These are phyloP conservation scores for Logfia minima DNA, from an alignment of 129 eudicot genomes.

Conservation along the genomic window DNA sequence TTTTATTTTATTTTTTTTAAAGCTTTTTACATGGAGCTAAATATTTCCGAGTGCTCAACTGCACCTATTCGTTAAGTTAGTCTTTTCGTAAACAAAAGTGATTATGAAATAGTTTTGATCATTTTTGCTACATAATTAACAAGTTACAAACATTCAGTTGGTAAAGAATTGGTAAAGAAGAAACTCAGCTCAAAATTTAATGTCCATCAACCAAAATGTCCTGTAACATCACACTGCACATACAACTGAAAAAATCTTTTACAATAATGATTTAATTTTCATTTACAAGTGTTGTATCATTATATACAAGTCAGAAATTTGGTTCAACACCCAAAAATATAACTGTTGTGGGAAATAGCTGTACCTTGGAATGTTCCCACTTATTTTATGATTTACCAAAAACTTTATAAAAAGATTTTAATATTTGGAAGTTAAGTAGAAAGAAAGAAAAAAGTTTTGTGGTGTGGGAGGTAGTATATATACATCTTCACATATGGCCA, in stretches of 20 bases:
- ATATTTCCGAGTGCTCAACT: too few species aligned
- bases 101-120: too few species aligned
- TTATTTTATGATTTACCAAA: background rate
- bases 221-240: background rate
- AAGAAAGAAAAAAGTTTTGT: background rate
- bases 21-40: too few species aligned
- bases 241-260: background rate
- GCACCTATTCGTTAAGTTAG: too few species aligned
- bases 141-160: too few species aligned
- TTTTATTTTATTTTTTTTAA: too few species aligned
- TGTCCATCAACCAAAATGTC: background rate
- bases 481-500: slow-evolving; percentile 23
- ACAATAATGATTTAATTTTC: too few species aligned
- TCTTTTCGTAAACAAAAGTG: too few species aligned
- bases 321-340: background rate
- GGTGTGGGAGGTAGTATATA: slow-evolving; percentile 18
- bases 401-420: background rate
- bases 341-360: slow-evolving; percentile 19
- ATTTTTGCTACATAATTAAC: too few species aligned
- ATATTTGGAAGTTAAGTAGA: slow-evolving; percentile 20
- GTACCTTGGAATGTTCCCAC: slow-evolving; percentile 29
- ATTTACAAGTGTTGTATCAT: background rate
- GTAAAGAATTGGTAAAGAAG: too few species aligned
- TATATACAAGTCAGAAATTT: background rate
- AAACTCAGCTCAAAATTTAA: too few species aligned